Conservation (phyloP, 202 grass and related monocot genomes). For the Setaria italica region DNA sequence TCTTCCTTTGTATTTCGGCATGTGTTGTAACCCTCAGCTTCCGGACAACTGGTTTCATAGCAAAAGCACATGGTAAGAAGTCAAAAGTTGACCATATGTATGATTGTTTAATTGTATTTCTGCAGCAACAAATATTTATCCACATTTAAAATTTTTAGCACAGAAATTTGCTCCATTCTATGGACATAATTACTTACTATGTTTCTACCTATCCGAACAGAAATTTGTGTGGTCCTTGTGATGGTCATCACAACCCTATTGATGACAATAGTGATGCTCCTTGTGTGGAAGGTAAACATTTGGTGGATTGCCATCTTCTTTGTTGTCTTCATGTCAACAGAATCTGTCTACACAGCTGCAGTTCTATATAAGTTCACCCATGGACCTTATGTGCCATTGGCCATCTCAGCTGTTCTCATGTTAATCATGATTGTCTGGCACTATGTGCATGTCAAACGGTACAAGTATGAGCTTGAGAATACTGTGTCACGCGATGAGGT, state of each 20-base stretch:
- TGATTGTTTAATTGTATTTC: neutral
- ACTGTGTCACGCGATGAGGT: slow-evolving; percentile 45
- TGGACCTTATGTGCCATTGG: slow-evolving; percentile 53
- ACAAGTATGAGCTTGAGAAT: slow-evolving; percentile 58
- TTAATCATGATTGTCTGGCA: slow-evolving; percentile 63
- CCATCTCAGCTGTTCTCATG: slow-evolving; percentile 56
- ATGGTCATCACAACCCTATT: slow-evolving; percentile 62
- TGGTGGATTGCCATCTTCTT: slow-evolving; percentile 52
- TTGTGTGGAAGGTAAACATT: slow-evolving; percentile 60
- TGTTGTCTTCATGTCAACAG: slow-evolving; percentile 45
- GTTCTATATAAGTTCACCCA: slow-evolving; percentile 54
- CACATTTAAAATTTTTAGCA: neutral
- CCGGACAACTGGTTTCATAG: slow-evolving; percentile 55
- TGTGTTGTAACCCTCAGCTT: slow-evolving; percentile 50
- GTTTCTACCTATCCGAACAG: slow-evolving; percentile 27
- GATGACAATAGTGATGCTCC: slow-evolving; percentile 65
- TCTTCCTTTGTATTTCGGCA: slow-evolving; percentile 50
- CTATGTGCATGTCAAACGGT: slow-evolving; percentile 59
- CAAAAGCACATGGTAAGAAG: slow-evolving; percentile 59
- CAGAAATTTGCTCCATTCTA: neutral
- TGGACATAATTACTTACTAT: neutral
- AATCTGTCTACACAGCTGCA: slow-evolving; percentile 53
- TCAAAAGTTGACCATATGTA: neutral
- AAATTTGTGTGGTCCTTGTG: slow-evolving; percentile 58
- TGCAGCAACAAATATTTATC: neutral